Conservation (phyloP, 108 stramenopile genomes). For the Craspedostauros australis region DNA sequence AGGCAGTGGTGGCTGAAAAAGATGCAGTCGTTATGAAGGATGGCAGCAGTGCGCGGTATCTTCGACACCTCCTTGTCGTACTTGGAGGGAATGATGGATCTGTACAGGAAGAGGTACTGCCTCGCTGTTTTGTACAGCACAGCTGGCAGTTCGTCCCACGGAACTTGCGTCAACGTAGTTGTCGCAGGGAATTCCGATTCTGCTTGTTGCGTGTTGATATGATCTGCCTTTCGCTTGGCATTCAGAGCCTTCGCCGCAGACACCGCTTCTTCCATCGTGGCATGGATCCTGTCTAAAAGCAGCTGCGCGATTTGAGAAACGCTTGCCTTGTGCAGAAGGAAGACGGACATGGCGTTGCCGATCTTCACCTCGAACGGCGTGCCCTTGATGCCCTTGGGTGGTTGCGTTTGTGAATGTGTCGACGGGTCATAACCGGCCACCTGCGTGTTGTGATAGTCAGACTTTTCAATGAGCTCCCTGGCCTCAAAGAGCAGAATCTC, state of each 20-base stretch:
- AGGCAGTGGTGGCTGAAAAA: slow-evolving; percentile 67
- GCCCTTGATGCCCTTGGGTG: too few relatives aligned
- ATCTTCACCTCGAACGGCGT: too few relatives aligned
- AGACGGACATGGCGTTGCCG: slow-evolving; percentile 47
- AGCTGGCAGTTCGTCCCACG: slow-evolving; percentile 35
- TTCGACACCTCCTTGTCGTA: slow-evolving; percentile 51
- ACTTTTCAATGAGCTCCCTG: slow-evolving; percentile 50
- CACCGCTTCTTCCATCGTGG: slow-evolving; percentile 69
- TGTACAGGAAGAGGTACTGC: slow-evolving; percentile 68
- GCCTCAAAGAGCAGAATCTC: slow-evolving; percentile 50
- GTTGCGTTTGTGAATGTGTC: slow-evolving; percentile 24
- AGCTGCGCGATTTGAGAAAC: slow-evolving; percentile 59
- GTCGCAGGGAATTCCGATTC: too few relatives aligned
- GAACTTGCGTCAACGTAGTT: not conserved
- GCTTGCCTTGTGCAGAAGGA: slow-evolving; percentile 52
- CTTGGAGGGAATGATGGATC: slow-evolving; percentile 64
- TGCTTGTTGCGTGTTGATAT: too few relatives aligned
- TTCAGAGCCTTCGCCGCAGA: slow-evolving; percentile 4
- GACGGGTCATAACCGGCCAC: slow-evolving; percentile 42
- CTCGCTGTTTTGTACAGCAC: slow-evolving; percentile 59
- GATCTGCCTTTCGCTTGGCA: too few relatives aligned
- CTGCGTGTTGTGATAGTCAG: slow-evolving; percentile 80
- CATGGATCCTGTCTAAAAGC: slow-evolving; percentile 41
- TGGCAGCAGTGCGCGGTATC: slow-evolving; percentile 75
- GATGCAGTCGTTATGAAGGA: slow-evolving; percentile 78